Percentiles rank a stretch among this genome's conserved stretches.
phyloP scores from a whole-genome alignment of 768 basidiomycete species.

The Fistulinella prunicolor region DNA sequence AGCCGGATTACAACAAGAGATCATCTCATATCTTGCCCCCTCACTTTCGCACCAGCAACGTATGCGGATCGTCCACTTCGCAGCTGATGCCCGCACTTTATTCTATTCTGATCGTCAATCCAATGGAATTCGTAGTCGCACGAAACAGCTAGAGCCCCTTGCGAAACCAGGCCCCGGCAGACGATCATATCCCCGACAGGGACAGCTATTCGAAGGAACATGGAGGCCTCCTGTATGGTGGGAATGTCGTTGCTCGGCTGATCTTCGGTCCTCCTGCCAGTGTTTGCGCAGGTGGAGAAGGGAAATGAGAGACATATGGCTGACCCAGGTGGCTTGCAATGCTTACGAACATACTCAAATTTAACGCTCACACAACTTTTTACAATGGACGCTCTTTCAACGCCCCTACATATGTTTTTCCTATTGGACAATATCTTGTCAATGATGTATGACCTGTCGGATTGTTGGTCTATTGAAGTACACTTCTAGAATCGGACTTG shows the following conservation, averaged over 20 bases:
- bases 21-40: conserved; percentile 57
- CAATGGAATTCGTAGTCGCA: conserved; percentile 4
- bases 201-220: conserved; percentile 28
- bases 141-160: conserved; percentile 2
- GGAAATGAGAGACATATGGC: conserved; percentile 46
- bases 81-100: conserved; percentile 45
- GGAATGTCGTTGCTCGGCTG: conserved; percentile 29
- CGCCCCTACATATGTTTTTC: neutral
- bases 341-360: conserved; percentile 35
- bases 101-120: conserved; percentile 33
- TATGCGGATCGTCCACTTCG: conserved; percentile 50
- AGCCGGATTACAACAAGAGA: conserved; percentile 53
- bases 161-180: conserved; percentile 6
- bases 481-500: too few relatives aligned
- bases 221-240: conserved; percentile 36
- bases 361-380: neutral
- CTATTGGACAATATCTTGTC: too few relatives aligned
- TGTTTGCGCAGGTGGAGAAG: conserved; percentile 36
- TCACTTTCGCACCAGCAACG: conserved; percentile 54
- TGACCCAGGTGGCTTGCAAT: conserved; percentile 45
- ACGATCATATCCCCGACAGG: conserved; percentile 7
- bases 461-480: too few relatives aligned
- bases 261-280: conserved; percentile 23
- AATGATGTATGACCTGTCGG: too few relatives aligned
- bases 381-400: conserved; percentile 6